These are phyloP conservation scores for Sindora glabra DNA, from an alignment of 306 rosid genomes.

Conservation along the genomic window DNA sequence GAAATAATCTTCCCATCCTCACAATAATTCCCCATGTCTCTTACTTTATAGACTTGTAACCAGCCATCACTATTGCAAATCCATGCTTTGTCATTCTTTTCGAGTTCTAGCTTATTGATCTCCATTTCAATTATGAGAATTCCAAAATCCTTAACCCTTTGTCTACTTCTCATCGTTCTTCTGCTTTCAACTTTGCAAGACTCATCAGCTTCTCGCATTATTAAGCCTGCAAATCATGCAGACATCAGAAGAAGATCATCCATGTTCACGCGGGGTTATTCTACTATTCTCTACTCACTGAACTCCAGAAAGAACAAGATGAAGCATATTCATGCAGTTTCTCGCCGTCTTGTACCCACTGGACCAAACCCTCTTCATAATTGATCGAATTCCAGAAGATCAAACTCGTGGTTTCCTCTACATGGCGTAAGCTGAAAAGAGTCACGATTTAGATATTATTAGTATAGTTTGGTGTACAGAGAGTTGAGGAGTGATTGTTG, in stretches of 20 bases:
- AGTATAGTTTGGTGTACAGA: neutral
- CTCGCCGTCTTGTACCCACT: conserved; percentile 21
- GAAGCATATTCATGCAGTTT: conserved; percentile 32
- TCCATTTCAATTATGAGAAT: conserved; percentile 14
- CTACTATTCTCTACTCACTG: conserved; percentile 17
- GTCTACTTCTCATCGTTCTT: conserved; percentile 13
- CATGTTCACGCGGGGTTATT: conserved; percentile 8
- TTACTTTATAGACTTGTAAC: conserved; percentile 8
- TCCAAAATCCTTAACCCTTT: conserved; percentile 7
- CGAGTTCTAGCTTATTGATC: neutral
- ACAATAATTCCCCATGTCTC: neutral
- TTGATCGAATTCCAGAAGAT: conserved; percentile 8
- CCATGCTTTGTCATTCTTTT: neutral
- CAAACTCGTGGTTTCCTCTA: neutral
- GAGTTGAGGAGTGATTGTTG: too few species aligned
- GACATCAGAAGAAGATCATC: conserved; percentile 3
- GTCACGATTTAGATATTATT: neutral
- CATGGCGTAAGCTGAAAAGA: neutral
- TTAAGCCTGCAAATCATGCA: neutral
- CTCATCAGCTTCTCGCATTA: conserved; percentile 11
- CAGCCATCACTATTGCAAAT: too few species aligned
- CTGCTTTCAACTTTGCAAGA: conserved; percentile 4
- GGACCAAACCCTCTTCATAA: conserved; percentile 58
- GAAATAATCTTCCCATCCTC: too few species aligned
- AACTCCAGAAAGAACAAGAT: conserved; percentile 12